These are phyloP conservation scores for Cladosporium sp. DNA, from an alignment of 2,329 filamentous ascomycete genomes.

Conservation along the genomic window DNA sequence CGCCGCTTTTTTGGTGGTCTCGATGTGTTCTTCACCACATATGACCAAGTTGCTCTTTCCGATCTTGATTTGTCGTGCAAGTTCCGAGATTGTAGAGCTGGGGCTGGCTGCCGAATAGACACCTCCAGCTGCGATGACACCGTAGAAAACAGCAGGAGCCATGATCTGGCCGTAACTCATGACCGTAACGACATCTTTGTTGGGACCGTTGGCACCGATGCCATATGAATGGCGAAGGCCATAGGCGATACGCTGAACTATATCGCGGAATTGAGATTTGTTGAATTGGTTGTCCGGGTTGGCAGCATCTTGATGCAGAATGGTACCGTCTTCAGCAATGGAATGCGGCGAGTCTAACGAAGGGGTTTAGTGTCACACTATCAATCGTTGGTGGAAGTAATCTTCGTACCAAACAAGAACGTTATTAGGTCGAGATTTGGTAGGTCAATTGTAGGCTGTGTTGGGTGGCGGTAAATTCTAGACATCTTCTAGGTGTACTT, in stretches of 20 bases:
- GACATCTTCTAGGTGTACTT: not conserved
- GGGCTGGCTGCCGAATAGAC: constrained; percentile 55
- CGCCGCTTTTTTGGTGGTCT: constrained; percentile 46
- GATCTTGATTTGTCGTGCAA: constrained; percentile 46
- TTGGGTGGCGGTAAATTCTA: constrained; percentile 24
- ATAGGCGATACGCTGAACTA: constrained; percentile 52
- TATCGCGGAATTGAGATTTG: constrained; percentile 46
- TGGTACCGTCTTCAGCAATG: constrained; percentile 43
- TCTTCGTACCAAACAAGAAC: constrained; percentile 36
- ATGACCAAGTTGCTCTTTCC: constrained; percentile 42
- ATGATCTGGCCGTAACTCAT: constrained; percentile 56
- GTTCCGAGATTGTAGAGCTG: constrained; percentile 47
- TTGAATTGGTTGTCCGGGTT: constrained; percentile 53
- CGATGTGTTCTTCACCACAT: constrained; percentile 47
- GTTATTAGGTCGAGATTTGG: constrained; percentile 40
- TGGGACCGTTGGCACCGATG: constrained; percentile 48
- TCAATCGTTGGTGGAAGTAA: not conserved
- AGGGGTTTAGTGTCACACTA: too few species aligned
- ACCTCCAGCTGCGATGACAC: constrained; percentile 55
- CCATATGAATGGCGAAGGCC: constrained; percentile 52
- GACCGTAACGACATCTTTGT: constrained; percentile 52
- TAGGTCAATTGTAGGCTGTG: constrained; percentile 20
- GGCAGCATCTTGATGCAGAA: constrained; percentile 55
- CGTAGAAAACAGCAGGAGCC: constrained; percentile 52
- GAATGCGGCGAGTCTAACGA: constrained; percentile 24